Percentiles rank a stretch among this genome's conserved stretches.
Conservation (phyloP, 2,329 filamentous ascomycete genomes). For the Talaromyces sp. region DNA sequence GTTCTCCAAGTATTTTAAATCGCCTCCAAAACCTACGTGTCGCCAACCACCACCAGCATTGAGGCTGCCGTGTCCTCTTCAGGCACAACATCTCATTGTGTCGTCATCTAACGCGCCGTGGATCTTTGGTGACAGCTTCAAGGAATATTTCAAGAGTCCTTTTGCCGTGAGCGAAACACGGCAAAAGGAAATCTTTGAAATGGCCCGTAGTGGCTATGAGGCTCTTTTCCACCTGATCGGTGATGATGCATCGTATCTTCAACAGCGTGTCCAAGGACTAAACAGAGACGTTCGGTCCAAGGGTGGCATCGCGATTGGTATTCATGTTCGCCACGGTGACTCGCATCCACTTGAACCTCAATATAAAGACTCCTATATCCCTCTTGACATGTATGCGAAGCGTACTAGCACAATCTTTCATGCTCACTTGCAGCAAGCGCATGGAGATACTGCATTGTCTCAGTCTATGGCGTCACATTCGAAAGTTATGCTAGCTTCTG, state of each 20-base stretch:
- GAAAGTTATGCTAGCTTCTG: conserved; percentile 65
- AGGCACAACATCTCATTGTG: conserved; percentile 69
- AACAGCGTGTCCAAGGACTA: conserved; percentile 56
- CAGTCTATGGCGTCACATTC: conserved; percentile 40
- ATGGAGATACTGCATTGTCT: conserved; percentile 15
- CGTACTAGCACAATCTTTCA: conserved; percentile 55
- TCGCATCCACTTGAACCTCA: conserved; percentile 72
- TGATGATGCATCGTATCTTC: conserved; percentile 64
- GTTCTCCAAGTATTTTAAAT: conserved; percentile 68
- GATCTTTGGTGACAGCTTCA: conserved; percentile 60
- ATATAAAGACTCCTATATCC: conserved; percentile 74
- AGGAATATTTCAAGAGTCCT: conserved; percentile 50
- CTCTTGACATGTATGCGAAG: conserved; percentile 63
- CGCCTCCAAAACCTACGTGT: conserved; percentile 63
- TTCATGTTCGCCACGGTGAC: conserved; percentile 79
- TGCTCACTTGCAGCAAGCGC: conserved; percentile 23
- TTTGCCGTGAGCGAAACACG: conserved; percentile 50
- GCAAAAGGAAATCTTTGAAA: conserved; percentile 61
- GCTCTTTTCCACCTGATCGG: conserved; percentile 66
- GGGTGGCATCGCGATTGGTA: conserved; percentile 59
- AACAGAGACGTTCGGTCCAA: conserved; percentile 41
- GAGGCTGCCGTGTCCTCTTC: conserved; percentile 74
- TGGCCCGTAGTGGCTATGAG: conserved; percentile 68
- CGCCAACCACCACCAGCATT: conserved; percentile 68
- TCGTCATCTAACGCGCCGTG: conserved; percentile 64